phyloP scores from a whole-genome alignment of 768 basidiomycete genomes.

The Tricholoma furcatifolium region DNA sequence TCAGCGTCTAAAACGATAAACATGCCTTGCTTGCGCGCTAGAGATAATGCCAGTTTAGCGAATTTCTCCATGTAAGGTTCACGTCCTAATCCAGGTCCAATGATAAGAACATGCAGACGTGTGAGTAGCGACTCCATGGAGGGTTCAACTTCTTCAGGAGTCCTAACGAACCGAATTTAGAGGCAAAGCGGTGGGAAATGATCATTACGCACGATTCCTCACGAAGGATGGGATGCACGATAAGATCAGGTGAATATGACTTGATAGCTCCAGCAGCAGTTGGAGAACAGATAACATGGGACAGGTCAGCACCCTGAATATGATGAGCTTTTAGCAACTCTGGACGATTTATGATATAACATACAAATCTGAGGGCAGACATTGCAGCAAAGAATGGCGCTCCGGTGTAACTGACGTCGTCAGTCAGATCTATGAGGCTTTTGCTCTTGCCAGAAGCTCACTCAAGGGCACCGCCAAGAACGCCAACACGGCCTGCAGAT shows the following conservation, averaged over 20 bases:
- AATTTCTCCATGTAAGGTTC: slow-evolving; percentile 87
- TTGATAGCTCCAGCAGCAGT: slow-evolving; percentile 92
- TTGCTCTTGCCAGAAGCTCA: slow-evolving; percentile 37
- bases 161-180: slow-evolving; percentile 31
- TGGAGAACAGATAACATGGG: slow-evolving; percentile 97
- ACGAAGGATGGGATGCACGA: slow-evolving; percentile 90
- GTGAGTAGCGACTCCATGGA: slow-evolving; percentile 69
- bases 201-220: slow-evolving; percentile 53
- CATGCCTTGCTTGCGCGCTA: slow-evolving; percentile 76
- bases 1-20: slow-evolving; percentile 96
- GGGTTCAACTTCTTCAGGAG: slow-evolving; percentile 44
- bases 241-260: slow-evolving; percentile 94
- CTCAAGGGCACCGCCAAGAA: slow-evolving; percentile 94
- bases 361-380: slow-evolving; percentile 81
- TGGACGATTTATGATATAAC: slow-evolving; percentile 17
- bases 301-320: slow-evolving; percentile 82
- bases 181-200: background rate
- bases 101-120: slow-evolving; percentile 88
- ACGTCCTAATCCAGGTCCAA: slow-evolving; percentile 94
- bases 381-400: slow-evolving; percentile 96
- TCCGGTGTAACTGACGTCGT: slow-evolving; percentile 76
- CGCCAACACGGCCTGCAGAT: slow-evolving; percentile 76
- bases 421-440: background rate
- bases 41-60: slow-evolving; percentile 69
- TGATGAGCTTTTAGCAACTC: background rate